A percentile compares a stretch with the other conserved stretches of the same genome.
These are phyloP conservation scores for Diplogelasinospora grovesii DNA, from an alignment of 495 filamentous ascomycete genomes.

Conservation along the genomic window DNA sequence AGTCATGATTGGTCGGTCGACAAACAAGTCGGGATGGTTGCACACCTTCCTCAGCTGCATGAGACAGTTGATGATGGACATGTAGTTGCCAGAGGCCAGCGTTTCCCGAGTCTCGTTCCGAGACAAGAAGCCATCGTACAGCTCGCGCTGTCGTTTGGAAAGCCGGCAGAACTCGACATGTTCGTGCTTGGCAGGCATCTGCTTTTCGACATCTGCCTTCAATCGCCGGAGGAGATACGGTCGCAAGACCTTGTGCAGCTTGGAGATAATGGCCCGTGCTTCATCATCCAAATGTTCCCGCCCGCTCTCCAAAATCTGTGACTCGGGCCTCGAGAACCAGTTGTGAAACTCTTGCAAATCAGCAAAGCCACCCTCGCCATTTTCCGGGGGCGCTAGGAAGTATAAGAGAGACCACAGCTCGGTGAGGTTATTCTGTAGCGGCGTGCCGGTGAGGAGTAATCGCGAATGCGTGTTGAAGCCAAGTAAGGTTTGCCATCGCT, in stretches of 20 bases:
- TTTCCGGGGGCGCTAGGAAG: slow-evolving; percentile 88
- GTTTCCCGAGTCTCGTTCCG: slow-evolving; percentile 83
- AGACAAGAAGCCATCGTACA: slow-evolving; percentile 98
- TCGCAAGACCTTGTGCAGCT: slow-evolving; percentile 87
- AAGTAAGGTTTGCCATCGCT: slow-evolving; percentile 90
- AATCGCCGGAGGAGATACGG: slow-evolving; percentile 88
- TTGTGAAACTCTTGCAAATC: slow-evolving; percentile 87
- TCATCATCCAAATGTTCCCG: slow-evolving; percentile 90
- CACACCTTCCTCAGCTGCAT: slow-evolving; percentile 98
- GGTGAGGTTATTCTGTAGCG: slow-evolving; percentile 92
- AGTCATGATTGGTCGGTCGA: slow-evolving; percentile 95
- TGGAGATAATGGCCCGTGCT: slow-evolving; percentile 76
- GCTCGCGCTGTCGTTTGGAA: slow-evolving; percentile 86
- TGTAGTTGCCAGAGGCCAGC: slow-evolving; percentile 88
- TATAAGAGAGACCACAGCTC: slow-evolving; percentile 96
- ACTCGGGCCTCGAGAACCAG: slow-evolving; percentile 87
- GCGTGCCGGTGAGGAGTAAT: slow-evolving; percentile 88
- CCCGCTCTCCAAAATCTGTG: slow-evolving; percentile 92
- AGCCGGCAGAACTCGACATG: slow-evolving; percentile 92
- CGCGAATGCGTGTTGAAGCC: slow-evolving; percentile 84
- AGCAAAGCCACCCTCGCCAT: slow-evolving; percentile 79
- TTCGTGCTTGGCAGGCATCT: slow-evolving; percentile 97
- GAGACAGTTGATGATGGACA: slow-evolving; percentile 95
- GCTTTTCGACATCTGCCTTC: slow-evolving; percentile 98
- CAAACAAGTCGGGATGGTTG: slow-evolving; percentile 96